A percentile compares a stretch with the other conserved stretches of the same genome.
Evolutionary conservation across 2,329 filamentous ascomycete species (phyloP).

Genomic region (Pseudogymnoascus sp.): DNA sequence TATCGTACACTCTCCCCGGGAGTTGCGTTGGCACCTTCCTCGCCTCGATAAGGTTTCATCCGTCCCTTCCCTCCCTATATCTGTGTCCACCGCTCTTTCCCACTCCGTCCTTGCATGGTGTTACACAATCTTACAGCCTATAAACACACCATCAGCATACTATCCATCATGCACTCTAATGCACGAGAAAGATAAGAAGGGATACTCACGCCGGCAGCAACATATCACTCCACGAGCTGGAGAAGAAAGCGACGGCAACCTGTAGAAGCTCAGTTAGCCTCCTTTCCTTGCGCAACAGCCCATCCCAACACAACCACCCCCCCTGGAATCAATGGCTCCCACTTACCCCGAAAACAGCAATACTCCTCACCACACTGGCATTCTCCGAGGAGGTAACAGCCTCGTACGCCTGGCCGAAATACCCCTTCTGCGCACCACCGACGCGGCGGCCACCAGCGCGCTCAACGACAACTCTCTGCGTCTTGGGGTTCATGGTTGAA

Average conservation of each 20-base stretch:
- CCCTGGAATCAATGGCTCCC: not conserved
- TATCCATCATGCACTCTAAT: not conserved
- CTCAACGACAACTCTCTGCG: constrained; percentile 45
- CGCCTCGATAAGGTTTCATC: not conserved
- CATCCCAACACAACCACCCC: not conserved
- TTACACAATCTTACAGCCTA: not conserved
- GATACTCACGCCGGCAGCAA: constrained; percentile 54
- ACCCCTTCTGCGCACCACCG: constrained; percentile 36
- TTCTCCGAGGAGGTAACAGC: constrained; percentile 60
- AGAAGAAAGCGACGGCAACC: constrained; percentile 58
- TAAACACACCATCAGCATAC: not conserved
- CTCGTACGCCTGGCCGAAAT: constrained; percentile 51
- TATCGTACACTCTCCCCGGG: not conserved
- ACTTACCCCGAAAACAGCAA: constrained; percentile 60
- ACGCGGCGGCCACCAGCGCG: constrained; percentile 35
- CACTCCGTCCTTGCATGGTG: not conserved
- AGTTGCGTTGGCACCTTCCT: not conserved
- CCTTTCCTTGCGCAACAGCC: too few relatives aligned
- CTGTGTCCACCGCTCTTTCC: not conserved
- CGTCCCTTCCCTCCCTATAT: not conserved
- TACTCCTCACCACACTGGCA: constrained; percentile 57
- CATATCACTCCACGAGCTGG: constrained; percentile 59
- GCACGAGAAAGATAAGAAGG: not conserved
- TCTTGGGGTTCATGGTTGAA: constrained; percentile 54
- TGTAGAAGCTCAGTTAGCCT: constrained; percentile 28